phyloP scores from a whole-genome alignment of 306 rosid species.

The Benincasa hispida region DNA sequence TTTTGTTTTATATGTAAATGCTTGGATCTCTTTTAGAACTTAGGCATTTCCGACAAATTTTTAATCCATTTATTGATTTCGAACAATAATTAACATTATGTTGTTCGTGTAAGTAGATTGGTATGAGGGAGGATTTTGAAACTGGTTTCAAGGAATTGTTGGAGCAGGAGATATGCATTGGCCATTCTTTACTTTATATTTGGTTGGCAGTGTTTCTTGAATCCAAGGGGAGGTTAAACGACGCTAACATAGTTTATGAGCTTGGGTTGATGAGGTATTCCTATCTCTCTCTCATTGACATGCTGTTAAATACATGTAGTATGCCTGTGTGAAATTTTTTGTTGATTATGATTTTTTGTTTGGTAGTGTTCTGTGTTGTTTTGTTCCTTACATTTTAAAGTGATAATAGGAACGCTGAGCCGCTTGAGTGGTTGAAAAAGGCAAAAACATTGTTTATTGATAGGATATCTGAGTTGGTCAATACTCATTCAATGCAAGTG shows the following conservation, averaged over 20 bases:
- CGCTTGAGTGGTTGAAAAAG: slow-evolving; percentile 55
- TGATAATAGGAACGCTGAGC: slow-evolving; percentile 63
- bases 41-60: background rate
- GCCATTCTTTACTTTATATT: slow-evolving; percentile 36
- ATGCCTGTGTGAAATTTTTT: background rate
- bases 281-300: slow-evolving; percentile 1
- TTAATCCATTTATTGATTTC: background rate
- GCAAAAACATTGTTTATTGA: slow-evolving; percentile 47
- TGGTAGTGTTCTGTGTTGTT: background rate
- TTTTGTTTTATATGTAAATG: background rate
- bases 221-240: slow-evolving; percentile 41
- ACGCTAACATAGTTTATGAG: slow-evolving; percentile 54
- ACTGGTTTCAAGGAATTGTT: slow-evolving; percentile 41
- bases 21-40: background rate
- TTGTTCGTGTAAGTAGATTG: slow-evolving; percentile 41
- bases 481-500: slow-evolving; percentile 31
- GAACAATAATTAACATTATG: background rate
- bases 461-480: slow-evolving; percentile 42
- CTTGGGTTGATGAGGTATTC: slow-evolving; percentile 57
- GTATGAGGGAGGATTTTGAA: slow-evolving; percentile 35
- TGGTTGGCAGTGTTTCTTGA: slow-evolving; percentile 41
- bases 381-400: background rate
- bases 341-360: background rate
- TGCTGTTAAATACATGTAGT: background rate
- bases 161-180: slow-evolving; percentile 38